Conservation (phyloP, 2,329 filamentous ascomycete species). For the Epichloe gansuensis region DNA sequence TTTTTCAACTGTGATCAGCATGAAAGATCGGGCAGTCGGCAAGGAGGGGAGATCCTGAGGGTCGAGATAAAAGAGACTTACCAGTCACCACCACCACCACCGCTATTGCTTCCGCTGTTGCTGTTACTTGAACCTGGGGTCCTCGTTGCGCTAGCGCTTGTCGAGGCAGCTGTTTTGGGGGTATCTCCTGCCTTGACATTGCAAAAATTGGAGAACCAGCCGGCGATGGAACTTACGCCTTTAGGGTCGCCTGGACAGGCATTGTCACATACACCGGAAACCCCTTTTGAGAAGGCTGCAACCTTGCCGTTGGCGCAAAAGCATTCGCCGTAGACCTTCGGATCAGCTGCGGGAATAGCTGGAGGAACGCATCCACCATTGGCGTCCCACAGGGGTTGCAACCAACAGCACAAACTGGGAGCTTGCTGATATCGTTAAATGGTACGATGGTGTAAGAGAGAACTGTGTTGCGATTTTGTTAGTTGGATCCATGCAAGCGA, state of each 20-base stretch:
- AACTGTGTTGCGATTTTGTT: slow-evolving; percentile 1
- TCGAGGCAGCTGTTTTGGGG: slow-evolving; percentile 7
- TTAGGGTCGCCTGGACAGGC: slow-evolving; percentile 38
- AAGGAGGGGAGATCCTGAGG: not conserved
- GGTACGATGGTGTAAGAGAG: slow-evolving; percentile 40
- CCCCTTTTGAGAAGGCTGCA: slow-evolving; percentile 37
- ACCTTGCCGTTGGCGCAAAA: slow-evolving; percentile 58
- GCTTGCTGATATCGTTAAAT: slow-evolving; percentile 27
- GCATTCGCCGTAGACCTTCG: slow-evolving; percentile 49
- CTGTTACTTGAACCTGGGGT: slow-evolving; percentile 1
- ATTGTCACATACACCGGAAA: slow-evolving; percentile 47
- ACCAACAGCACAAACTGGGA: slow-evolving; percentile 48
- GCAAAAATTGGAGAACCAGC: slow-evolving; percentile 62
- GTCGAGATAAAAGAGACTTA: slow-evolving; percentile 17
- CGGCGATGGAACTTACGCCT: slow-evolving; percentile 42
- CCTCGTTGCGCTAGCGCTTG: not conserved
- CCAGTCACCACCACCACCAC: slow-evolving; percentile 33
- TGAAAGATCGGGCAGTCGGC: not conserved
- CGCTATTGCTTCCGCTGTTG: slow-evolving; percentile 6
- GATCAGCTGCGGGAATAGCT: slow-evolving; percentile 31
- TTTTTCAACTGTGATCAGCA: not conserved
- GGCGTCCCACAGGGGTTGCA: slow-evolving; percentile 55
- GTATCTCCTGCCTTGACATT: slow-evolving; percentile 21
- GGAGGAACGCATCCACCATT: slow-evolving; percentile 59
- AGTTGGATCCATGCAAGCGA: not conserved